phyloP scores from a whole-genome alignment of 164 flowering plant genomes.

The Umbellularia californica region DNA sequence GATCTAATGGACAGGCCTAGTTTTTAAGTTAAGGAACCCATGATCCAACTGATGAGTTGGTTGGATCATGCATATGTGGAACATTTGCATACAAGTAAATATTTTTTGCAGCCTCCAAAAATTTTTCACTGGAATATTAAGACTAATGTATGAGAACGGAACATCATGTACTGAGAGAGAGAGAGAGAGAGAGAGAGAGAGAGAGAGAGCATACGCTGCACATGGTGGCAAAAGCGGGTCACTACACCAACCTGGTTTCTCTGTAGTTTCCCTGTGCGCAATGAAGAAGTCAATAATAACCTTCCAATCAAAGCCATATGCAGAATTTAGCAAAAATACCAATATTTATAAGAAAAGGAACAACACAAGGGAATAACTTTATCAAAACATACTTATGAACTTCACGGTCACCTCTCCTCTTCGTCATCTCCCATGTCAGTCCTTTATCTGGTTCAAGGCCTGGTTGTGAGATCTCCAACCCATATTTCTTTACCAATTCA shows the following conservation, averaged over 20 bases:
- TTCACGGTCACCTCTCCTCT: slow-evolving; percentile 91
- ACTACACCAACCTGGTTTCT: slow-evolving; percentile 91
- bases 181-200: slow-evolving; percentile 14
- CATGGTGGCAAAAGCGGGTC: slow-evolving; percentile 94
- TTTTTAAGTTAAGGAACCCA: no score
- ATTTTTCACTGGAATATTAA: no score
- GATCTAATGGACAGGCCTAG: no score
- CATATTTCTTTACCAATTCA: slow-evolving; percentile 79
- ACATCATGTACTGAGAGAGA: background rate
- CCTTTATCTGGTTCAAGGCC: slow-evolving; percentile 96
- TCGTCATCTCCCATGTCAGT: slow-evolving; percentile 97
- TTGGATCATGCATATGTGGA: no score
- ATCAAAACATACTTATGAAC: slow-evolving; percentile 80
- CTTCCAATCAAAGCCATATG: background rate
- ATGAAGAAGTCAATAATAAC: background rate
- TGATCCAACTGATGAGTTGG: no score
- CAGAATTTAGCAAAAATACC: background rate
- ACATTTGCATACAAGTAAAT: slow-evolving; percentile 17
- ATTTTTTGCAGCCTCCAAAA: slow-evolving; percentile 22
- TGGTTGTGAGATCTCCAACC: slow-evolving; percentile 95
- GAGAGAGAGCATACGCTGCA: slow-evolving; percentile 79
- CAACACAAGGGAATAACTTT: background rate
- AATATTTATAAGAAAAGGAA: background rate
- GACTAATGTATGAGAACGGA: no score
- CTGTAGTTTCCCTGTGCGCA: slow-evolving; percentile 58